Base-by-base conservation (phyloP, 129 eudicot genomes). In the Solidago caesia region DNA sequence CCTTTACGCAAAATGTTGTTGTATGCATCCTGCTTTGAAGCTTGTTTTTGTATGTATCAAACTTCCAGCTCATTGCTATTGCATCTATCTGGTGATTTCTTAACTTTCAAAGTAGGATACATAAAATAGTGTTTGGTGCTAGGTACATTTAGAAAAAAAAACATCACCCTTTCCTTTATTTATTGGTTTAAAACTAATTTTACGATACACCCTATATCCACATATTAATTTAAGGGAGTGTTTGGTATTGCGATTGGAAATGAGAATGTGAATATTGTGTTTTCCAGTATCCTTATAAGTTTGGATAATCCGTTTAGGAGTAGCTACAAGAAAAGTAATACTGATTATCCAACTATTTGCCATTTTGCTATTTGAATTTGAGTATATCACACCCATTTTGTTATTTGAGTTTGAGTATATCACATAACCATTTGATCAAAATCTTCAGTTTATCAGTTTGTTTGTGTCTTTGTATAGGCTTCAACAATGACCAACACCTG, bases 401-500 rank as follows among this genome's bases (percentile, higher is more conserved):
- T 60, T 9, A 29, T 61, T 13, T 21, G 15, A 5, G 1, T 21
- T 1, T 26, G 26, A 68, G 2, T 48, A 41, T 42, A 12, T 41
- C 6, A 16, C 39, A n/a, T 13, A 21, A 21, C 33, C 15, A 29
- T 60, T 4, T 21, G 11, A 47, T 16, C 6, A 46, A 46, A 59
- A 9, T 48, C 52, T 39, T 49, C 6, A 64, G 21, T 6, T 71
- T 70, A 13, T 46, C 4, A 41, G 60, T 61, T 41, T 7, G 49
- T 33, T 69, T 13, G 15, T 52, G 10, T 53, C 25, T 16, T 59
- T 1, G 7, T 15, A 60, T 45, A 69, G 75, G 65, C 49, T 55
- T 14, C 65, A 68, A 66, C 75, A 47, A 92, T 87, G 94, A 83
- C 80, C 60, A 84, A 76, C 64, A 73, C 86, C 69, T 83, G 81